These are phyloP conservation scores for Lactarius evosmus DNA, from an alignment of 768 basidiomycete species.

Conservation along the genomic window DNA sequence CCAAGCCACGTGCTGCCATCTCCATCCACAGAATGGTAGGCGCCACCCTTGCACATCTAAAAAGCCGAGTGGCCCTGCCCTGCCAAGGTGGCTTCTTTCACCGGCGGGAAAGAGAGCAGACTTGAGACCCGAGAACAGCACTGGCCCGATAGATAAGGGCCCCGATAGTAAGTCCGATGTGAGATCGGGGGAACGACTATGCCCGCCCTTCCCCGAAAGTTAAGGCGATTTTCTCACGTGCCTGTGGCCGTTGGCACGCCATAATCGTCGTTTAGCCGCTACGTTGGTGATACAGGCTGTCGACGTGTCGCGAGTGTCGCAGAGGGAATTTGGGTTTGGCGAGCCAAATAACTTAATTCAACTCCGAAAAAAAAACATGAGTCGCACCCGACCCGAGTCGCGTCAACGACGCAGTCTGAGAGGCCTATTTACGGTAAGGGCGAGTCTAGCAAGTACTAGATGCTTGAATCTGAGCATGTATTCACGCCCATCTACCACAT, in stretches of 20 bases:
- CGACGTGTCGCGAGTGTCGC: neutral
- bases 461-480: too few species aligned
- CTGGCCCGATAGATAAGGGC: neutral
- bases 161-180: neutral
- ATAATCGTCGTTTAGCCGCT: neutral
- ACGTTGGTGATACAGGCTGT: neutral
- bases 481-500: too few species aligned
- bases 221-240: too few species aligned
- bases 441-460: neutral
- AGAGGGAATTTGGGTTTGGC: neutral
- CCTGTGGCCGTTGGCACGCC: neutral
- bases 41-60: too few species aligned
- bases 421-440: too few species aligned
- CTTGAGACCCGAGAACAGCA: neutral
- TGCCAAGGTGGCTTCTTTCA: neutral
- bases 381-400: too few species aligned
- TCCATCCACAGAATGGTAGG: too few species aligned
- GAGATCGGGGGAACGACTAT: neutral
- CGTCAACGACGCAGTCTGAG: too few species aligned
- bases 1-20: too few species aligned
- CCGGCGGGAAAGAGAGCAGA: neutral
- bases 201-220: too few species aligned
- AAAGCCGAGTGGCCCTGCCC: neutral
- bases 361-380: neutral
- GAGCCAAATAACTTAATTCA: neutral